Evolutionary conservation across 2,329 filamentous ascomycete genomes (phyloP), one percentile per base, ranked within the genome.

Genomic region (Ophiostoma tasmaniense): DNA sequence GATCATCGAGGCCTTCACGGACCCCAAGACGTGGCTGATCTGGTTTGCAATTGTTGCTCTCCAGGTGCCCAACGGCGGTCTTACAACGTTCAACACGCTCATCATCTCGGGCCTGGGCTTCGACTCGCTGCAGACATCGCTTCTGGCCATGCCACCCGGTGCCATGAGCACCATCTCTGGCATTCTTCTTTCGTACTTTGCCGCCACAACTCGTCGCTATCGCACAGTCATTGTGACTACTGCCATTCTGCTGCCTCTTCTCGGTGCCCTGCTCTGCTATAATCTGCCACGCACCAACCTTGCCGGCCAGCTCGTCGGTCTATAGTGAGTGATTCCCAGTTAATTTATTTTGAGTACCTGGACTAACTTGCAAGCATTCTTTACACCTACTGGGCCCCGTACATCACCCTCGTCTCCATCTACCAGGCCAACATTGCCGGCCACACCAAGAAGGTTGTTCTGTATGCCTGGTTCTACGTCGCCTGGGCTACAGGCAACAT

Each of bases 241-340:
- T 0, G 76, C 74, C 2, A 77, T 76, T 65, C 69, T 78, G 42
- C 73, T 75, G 1, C 78, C 78, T 3, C 75, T 79, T 14, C 70
- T 79, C 7, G 74, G 76, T 30, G 74, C 78, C 0, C 74, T 78
- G 8, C 71, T 80, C 64, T 79, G 78, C 67, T 78, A 75, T 68
- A 73, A 75, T 13, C 75, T 73, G 22, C 73, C 72, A 0, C 68
- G 72, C 33, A 33, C 52, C 50, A 73, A 73, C 67, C 69, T 73
- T 3, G 72, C 71, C 25, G 73, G 73, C 20, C 73, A 74, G 61
- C 70, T 74, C 17, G 67, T 74, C 20, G 72, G 73, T 33, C 66
- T 74, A 5, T 74, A 74, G 70, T 71, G 50, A 10, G 69, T 64
- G 20, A 28, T 55, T 33, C 1, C 14, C 35, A n/a, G 20, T 45